phyloP scores from a whole-genome alignment of 345 rosid genomes.

The Tarenaya hassleriana region DNA sequence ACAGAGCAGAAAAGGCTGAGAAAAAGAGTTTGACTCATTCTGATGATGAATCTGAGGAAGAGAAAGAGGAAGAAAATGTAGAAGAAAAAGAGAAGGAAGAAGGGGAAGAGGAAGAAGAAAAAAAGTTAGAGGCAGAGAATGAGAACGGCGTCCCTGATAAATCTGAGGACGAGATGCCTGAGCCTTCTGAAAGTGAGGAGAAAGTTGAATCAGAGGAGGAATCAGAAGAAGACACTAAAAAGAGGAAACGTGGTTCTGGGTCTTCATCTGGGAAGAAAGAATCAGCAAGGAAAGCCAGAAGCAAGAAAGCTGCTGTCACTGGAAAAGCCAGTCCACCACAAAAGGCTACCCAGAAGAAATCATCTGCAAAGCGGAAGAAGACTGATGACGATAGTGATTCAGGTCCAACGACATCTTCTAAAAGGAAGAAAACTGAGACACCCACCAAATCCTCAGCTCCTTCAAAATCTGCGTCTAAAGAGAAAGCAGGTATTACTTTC shows the following conservation, averaged over 20 bases:
- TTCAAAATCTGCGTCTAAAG: conserved; percentile 51
- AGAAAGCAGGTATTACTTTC: conserved; percentile 42
- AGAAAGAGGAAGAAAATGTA: conserved; percentile 34
- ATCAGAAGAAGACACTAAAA: conserved; percentile 47
- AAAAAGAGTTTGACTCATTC: conserved; percentile 36
- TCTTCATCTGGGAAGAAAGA: conserved; percentile 35
- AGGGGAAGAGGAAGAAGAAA: conserved; percentile 52
- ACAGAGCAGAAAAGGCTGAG: conserved; percentile 34
- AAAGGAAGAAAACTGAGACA: conserved; percentile 48
- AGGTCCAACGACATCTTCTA: conserved; percentile 53
- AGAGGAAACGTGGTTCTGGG: conserved; percentile 40
- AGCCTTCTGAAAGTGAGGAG: conserved; percentile 73
- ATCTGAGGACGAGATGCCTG: conserved; percentile 34
- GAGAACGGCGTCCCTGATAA: conserved; percentile 36
- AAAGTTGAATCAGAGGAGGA: conserved; percentile 43
- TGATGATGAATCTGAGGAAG: conserved; percentile 49
- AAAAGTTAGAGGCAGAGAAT: background rate
- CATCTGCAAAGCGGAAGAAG: conserved; percentile 39
- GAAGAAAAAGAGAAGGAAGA: conserved; percentile 44
- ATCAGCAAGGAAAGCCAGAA: conserved; percentile 42
- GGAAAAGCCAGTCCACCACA: conserved; percentile 36
- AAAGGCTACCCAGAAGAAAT: conserved; percentile 37
- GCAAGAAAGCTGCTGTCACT: conserved; percentile 32
- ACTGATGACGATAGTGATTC: conserved; percentile 44
- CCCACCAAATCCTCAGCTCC: conserved; percentile 33